phyloP scores from a whole-genome alignment of 306 rosid genomes.

The Astragalus glycyphyllos region DNA sequence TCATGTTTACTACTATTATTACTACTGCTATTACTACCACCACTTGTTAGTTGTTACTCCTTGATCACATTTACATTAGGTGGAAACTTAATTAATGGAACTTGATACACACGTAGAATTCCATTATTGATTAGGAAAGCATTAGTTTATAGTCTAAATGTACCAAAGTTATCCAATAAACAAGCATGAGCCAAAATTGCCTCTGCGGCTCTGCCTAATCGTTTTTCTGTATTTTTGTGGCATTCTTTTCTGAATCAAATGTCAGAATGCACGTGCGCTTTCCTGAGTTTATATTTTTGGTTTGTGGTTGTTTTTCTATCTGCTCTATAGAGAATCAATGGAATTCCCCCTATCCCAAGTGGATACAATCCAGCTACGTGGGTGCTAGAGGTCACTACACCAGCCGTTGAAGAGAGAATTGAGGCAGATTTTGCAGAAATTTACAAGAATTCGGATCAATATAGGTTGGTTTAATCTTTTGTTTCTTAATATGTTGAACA shows the following conservation, averaged over 20 bases:
- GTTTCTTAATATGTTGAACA: conserved; percentile 14
- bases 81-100: neutral
- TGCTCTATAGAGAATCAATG: conserved; percentile 57
- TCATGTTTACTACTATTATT: too few species aligned
- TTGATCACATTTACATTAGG: conserved; percentile 8
- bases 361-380: conserved; percentile 94
- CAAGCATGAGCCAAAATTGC: neutral
- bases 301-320: conserved; percentile 33
- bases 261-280: conserved; percentile 1
- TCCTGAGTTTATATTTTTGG: conserved; percentile 9
- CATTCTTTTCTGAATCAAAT: conserved; percentile 16
- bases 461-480: conserved; percentile 53
- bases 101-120: too few species aligned
- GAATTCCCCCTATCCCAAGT: conserved; percentile 61
- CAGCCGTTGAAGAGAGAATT: conserved; percentile 69
- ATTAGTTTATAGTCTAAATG: conserved; percentile 9
- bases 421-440: conserved; percentile 64
- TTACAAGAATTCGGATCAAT: conserved; percentile 66
- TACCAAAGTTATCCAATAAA: conserved; percentile 12
- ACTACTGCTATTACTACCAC: neutral
- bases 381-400: conserved; percentile 91
- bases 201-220: too few species aligned
- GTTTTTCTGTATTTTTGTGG: too few species aligned
- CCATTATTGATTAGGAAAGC: neutral
- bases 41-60: neutral